Conservation (phyloP, 805 yeast genomes). For the Yamadazyma sp. region DNA sequence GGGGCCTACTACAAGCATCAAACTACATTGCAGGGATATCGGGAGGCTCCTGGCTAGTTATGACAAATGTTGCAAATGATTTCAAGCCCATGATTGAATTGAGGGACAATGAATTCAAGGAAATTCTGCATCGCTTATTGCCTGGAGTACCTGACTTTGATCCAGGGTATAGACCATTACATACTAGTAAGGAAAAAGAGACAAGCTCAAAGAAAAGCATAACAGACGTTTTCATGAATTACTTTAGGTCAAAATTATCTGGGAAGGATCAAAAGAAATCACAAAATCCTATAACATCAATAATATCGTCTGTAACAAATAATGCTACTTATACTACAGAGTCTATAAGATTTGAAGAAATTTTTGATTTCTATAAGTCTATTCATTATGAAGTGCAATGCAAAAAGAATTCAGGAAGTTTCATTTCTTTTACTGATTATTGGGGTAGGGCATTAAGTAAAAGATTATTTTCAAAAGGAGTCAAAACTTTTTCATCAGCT, state of each 20-base stretch:
- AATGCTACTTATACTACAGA: too few relatives aligned
- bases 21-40: conserved; percentile 63
- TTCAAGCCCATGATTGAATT: conserved; percentile 23
- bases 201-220: not conserved
- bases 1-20: conserved; percentile 16
- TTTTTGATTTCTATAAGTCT: conserved; percentile 47
- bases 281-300: too few relatives aligned
- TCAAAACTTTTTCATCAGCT: conserved; percentile 30
- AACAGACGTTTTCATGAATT: too few relatives aligned
- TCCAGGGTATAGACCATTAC: conserved; percentile 12
- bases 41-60: conserved; percentile 72
- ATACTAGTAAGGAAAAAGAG: not conserved
- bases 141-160: conserved; percentile 59
- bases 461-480: conserved; percentile 31
- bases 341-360: conserved; percentile 2
- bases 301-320: too few relatives aligned
- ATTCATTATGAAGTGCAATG: conserved; percentile 53
- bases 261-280: too few relatives aligned
- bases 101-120: conserved; percentile 27
- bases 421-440: conserved; percentile 60
- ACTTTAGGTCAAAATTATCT: too few relatives aligned
- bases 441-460: conserved; percentile 64
- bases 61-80: conserved; percentile 37
- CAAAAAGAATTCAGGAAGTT: conserved; percentile 52
- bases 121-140: conserved; percentile 47